Evolutionary conservation across 202 grass and related monocot species (phyloP), one percentile per base, ranked within the genome.

Genomic region (Musa balbisiana): DNA sequence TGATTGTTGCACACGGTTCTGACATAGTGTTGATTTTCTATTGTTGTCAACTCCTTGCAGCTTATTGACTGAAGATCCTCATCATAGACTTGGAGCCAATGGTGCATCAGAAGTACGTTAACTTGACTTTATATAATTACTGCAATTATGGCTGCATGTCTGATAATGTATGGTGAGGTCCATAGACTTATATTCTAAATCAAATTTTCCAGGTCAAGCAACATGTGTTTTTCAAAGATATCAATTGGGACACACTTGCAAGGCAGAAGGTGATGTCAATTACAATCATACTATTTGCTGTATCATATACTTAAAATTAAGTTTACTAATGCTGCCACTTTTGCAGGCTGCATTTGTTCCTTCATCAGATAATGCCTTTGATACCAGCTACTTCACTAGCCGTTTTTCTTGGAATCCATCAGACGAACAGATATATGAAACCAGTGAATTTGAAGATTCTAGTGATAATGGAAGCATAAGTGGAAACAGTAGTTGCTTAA

Each of bases 341-440:
- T 82, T 87, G 64, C 91, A 99, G 96, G 96, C 91, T 85, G 89
- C 89, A 63, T 99, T 99, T 84, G 89, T 99, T 87, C 96, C 96
- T 24, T 90, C 96, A 55, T 99, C 89, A 65, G 96, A 99, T 72
- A 81, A 89, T 87, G 87, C 85, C 78, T 85, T 72, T 84, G 96
- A 99, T 86, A 99, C 96, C 11, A 99, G 87, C 85, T 95, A 99
- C 83, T 99, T 99, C 82, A 95, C 96, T 63, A 99, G 96, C 65
- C 96, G 96, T 70, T 99, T 95, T 87, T 92, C 96, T 69, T 99
- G 96, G 96, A 99, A 99, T 85, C 82, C 89, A 2, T 92, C 96
- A 52, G 96, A 95, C 55, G 96, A 90, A 76, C 89, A 95, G 75
- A 85, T 99, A 80, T 87, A 85, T 53, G 96, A 99, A 88, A 89